Conservation (phyloP, 768 basidiomycete species). For the Pisolithus tinctorius region DNA sequence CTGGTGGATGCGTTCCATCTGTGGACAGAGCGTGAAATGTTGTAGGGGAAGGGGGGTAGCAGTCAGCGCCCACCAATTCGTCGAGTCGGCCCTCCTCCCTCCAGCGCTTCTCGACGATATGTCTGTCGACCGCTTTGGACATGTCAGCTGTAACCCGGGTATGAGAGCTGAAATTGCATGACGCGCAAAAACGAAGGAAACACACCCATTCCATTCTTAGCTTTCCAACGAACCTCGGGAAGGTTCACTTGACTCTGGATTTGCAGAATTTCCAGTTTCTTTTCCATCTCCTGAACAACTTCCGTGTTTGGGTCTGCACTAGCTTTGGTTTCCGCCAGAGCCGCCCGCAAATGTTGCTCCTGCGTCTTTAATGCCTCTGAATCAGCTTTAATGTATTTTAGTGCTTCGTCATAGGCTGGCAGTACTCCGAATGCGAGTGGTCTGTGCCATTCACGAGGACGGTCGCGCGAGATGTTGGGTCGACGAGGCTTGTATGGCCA, state of each 20-base stretch:
- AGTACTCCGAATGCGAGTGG: slow-evolving; percentile 57
- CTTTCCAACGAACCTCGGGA: slow-evolving; percentile 76
- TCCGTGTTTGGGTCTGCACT: slow-evolving; percentile 26
- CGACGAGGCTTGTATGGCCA: slow-evolving; percentile 31
- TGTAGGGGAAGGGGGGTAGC: not conserved
- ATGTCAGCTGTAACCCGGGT: slow-evolving; percentile 46
- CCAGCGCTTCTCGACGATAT: slow-evolving; percentile 81
- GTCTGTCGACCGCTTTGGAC: slow-evolving; percentile 64
- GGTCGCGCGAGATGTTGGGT: slow-evolving; percentile 43
- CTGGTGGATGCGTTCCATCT: slow-evolving; percentile 93
- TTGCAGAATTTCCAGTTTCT: slow-evolving; percentile 55
- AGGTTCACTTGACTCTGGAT: slow-evolving; percentile 79
- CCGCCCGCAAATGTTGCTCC: slow-evolving; percentile 15
- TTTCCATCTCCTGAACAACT: slow-evolving; percentile 38
- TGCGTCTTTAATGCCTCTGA: slow-evolving; percentile 37
- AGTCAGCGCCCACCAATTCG: slow-evolving; percentile 47
- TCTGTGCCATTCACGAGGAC: slow-evolving; percentile 56
- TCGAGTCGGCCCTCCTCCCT: slow-evolving; percentile 78
- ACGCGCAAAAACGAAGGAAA: slow-evolving; percentile 6
- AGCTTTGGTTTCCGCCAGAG: slow-evolving; percentile 14
- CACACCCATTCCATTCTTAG: slow-evolving; percentile 73
- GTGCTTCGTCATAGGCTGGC: slow-evolving; percentile 81
- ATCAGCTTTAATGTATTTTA: slow-evolving; percentile 63
- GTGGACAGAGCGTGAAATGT: not conserved
- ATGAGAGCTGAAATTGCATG: not conserved